A percentile compares a stretch with the other conserved stretches of the same genome.
These are phyloP conservation scores for Thielaviopsis euricoi DNA, from an alignment of 2,329 filamentous ascomycete species.

Conservation along the genomic window DNA sequence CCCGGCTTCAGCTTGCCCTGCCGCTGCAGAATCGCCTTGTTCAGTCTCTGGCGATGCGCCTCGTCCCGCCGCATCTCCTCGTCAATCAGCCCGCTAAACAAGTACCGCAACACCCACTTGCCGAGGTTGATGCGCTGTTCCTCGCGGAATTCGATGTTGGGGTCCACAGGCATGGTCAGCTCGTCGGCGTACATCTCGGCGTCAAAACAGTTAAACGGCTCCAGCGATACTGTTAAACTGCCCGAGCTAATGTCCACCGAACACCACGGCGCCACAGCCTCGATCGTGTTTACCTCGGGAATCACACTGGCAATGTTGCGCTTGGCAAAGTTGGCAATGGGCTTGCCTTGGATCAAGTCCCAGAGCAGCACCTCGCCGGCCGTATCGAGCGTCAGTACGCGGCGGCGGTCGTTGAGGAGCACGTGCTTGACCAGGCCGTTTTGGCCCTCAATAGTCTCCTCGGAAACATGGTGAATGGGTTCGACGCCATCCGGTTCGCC, in stretches of 20 bases:
- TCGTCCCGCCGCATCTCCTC: conserved; percentile 79
- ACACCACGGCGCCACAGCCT: conserved; percentile 91
- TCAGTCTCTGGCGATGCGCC: conserved; percentile 49
- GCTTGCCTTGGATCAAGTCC: conserved; percentile 82
- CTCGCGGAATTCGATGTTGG: conserved; percentile 57
- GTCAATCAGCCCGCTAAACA: conserved; percentile 78
- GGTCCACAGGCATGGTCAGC: conserved; percentile 51
- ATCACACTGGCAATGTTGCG: conserved; percentile 85
- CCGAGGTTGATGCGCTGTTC: conserved; percentile 95
- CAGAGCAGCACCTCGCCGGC: conserved; percentile 88
- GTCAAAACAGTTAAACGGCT: conserved; percentile 93
- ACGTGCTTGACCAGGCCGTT: conserved; percentile 89
- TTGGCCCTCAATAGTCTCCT: conserved; percentile 82
- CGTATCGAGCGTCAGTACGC: conserved; percentile 82
- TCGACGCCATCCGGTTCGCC: conserved; percentile 21
- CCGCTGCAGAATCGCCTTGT: conserved; percentile 44
- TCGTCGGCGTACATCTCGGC: conserved; percentile 96
- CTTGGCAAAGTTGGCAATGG: conserved; percentile 85
- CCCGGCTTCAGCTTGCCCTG: conserved; percentile 30
- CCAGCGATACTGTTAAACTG: conserved; percentile 74
- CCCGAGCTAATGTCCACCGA: conserved; percentile 88
- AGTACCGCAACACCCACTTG: conserved; percentile 86
- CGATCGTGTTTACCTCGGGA: conserved; percentile 67
- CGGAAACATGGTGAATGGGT: conserved; percentile 51
- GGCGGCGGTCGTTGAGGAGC: conserved; percentile 75